Evolutionary conservation across 2,329 filamentous ascomycete genomes (phyloP).

Genomic region (Colletotrichum neosansevieriae): DNA sequence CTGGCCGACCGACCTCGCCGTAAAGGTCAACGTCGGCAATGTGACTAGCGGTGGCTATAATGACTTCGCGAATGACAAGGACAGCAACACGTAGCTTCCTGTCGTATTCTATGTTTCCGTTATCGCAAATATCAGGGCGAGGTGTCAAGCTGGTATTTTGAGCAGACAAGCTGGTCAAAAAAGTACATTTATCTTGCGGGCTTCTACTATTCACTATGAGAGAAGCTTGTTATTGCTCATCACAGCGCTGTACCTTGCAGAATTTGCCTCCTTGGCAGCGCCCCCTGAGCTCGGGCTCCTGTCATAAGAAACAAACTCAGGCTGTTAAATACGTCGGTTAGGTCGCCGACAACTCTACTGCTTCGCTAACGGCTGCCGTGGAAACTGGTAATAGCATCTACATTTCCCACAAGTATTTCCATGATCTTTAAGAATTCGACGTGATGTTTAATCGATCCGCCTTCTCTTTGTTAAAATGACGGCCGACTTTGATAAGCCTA

Average conservation of each 20-base stretch:
- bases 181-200: slow-evolving; percentile 15
- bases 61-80: not conserved
- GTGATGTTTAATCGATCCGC: not conserved
- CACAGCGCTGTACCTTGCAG: not conserved
- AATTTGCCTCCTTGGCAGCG: not conserved
- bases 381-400: slow-evolving; percentile 1
- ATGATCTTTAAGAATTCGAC: not conserved
- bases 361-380: not conserved
- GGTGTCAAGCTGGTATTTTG: slow-evolving; percentile 14
- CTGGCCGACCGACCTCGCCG: not conserved
- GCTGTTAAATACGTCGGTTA: not conserved
- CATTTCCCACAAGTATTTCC: slow-evolving; percentile 1
- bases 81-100: not conserved
- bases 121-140: slow-evolving; percentile 2
- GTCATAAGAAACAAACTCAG: no score
- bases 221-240: slow-evolving; percentile 3
- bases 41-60: not conserved
- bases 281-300: not conserved
- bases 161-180: slow-evolving; percentile 4
- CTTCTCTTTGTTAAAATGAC: not conserved
- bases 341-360: not conserved
- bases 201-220: slow-evolving; percentile 5
- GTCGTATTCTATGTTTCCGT: slow-evolving; percentile 2
- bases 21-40: not conserved
- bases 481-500: not conserved